Percentiles rank a stretch among this genome's conserved stretches.
Evolutionary conservation across 139 green algal species (phyloP).

Genomic region (Picochlorum sp.): DNA sequence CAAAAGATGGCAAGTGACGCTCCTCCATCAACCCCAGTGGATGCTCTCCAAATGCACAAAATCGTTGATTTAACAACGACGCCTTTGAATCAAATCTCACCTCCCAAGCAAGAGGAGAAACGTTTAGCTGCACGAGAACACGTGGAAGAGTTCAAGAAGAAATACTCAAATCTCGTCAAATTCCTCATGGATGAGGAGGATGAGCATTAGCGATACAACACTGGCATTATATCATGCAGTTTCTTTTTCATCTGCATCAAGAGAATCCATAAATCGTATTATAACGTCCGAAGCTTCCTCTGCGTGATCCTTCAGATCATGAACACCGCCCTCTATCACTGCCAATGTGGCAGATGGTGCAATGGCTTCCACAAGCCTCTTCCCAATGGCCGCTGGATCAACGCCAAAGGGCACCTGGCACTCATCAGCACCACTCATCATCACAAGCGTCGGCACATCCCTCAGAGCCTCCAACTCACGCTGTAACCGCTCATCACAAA

Average conservation of each 20-base stretch:
- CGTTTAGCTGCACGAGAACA: no score
- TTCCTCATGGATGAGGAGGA: not conserved
- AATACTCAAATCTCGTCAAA: not conserved
- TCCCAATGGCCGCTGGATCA: conserved; percentile 2
- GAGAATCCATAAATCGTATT: conserved; percentile 13
- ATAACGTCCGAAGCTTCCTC: conserved; percentile 20
- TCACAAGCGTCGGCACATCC: conserved; percentile 32
- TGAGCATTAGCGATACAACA: not conserved
- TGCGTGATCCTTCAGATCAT: conserved; percentile 29
- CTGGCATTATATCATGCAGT: not conserved
- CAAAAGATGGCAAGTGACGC: no score
- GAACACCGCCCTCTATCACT: conserved; percentile 25
- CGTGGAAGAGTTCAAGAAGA: not conserved
- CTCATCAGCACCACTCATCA: conserved; percentile 44
- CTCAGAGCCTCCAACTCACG: conserved; percentile 1
- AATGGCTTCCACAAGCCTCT: conserved; percentile 26
- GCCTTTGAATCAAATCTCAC: no score
- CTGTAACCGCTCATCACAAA: conserved; percentile 29
- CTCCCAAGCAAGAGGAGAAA: no score
- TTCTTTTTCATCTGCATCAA: not conserved
- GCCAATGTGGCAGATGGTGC: conserved; percentile 5
- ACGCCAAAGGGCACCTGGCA: conserved; percentile 24
- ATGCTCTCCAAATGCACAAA: no score
- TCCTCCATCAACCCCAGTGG: no score
- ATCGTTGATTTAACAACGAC: no score